Conservation (phyloP, 2,329 filamentous ascomycete species). For the Aureobasidium melanogenum region DNA sequence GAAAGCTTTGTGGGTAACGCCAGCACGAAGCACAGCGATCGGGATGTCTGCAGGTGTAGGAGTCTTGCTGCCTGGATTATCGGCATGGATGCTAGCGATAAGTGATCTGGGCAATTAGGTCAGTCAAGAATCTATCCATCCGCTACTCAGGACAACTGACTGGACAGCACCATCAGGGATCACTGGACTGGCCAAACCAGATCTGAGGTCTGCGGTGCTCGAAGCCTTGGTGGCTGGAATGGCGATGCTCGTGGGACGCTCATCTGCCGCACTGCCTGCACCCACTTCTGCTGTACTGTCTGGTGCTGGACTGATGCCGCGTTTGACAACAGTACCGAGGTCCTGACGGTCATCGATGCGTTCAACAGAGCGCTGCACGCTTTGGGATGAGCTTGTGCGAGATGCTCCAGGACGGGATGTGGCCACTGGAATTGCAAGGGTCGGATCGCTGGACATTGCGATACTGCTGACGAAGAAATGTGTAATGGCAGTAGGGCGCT, state of each 20-base stretch:
- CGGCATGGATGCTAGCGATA: conserved; percentile 12
- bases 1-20: conserved; percentile 21
- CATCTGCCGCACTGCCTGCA: conserved; percentile 3
- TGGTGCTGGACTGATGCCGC: conserved; percentile 6
- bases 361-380: conserved; percentile 10
- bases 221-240: conserved; percentile 10
- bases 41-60: conserved; percentile 9
- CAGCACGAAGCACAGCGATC: conserved; percentile 19
- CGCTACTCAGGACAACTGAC: not conserved
- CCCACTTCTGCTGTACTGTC: not conserved
- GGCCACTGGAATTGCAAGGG: not conserved
- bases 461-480: not conserved
- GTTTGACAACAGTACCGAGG: conserved; percentile 10
- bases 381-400: conserved; percentile 11
- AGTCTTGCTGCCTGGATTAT: conserved; percentile 10
- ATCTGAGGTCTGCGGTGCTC: conserved; percentile 13
- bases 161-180: conserved; percentile 15
- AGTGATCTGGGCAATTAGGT: conserved; percentile 3
- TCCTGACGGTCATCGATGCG: conserved; percentile 12
- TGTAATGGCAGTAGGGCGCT: not conserved
- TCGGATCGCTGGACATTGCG: conserved; percentile 1
- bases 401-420: conserved; percentile 2
- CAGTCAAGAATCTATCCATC: not conserved
- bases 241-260: not conserved
- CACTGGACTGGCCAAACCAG: conserved; percentile 15